Evolutionary conservation across 352 stramenopile species (phyloP), one percentile per base, ranked within the genome.

Genomic region (Bremia lactucae): DNA sequence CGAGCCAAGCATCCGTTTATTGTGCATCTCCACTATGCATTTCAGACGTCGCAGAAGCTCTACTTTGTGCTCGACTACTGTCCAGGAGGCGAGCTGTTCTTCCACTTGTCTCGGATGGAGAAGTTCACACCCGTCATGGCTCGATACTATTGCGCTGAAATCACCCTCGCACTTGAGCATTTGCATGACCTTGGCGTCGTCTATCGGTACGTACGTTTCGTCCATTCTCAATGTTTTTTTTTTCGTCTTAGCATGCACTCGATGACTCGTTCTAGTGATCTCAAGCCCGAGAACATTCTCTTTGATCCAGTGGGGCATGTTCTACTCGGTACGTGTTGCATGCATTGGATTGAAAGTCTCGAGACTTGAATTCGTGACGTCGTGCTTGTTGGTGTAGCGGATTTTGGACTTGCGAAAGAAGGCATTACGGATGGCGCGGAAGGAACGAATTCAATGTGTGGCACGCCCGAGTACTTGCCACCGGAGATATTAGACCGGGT

Each of bases 1-100:
- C 63, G 76, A 21, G 86, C 86, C 50, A 89, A 92, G 52, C 86
- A 96, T 59, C 85, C 86, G 9, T 96, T 95, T 57, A 95, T 96
- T 50, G 41, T 65, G 48, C 83, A 90, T 49, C 46, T 96, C 46
- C 81, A 94, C 53, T 95, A 92, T 49, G 83, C 84, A 14, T 94
- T 95, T 61, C 83, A 95, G 67, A 93, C 80, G 42, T 79, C 72
- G 50, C 73, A 91, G 59, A 93, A 94, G 59, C 68, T 95, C 11
- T 95, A 94, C 65, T 91, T 95, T 44, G 80, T 95, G 49, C 65
- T 94, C 20, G 84, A 96, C 55, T 96, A 95, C 54, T 95, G 83
- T 35, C 81, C 87, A 1, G 86, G 86, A 21, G 86, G 86, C 16
- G 85, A 96, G 45, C 60, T 96, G 6, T 96, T 94, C 51, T 92